Conservation (phyloP, 768 basidiomycete species). For the Lactarius indigo region DNA sequence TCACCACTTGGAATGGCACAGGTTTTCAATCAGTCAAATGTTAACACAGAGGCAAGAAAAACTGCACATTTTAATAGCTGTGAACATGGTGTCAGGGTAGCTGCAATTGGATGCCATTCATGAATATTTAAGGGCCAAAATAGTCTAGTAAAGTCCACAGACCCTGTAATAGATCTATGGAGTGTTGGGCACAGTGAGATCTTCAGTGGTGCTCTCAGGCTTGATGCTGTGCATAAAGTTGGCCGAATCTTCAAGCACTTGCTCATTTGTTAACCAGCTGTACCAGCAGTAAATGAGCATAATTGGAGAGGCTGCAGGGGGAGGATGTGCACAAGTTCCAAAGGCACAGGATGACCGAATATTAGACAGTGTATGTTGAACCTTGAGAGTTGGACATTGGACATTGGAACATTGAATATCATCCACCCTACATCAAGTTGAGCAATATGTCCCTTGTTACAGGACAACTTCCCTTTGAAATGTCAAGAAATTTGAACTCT, state of each 20-base stretch:
- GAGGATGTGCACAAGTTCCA: no score
- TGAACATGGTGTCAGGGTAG: slow-evolving; percentile 85
- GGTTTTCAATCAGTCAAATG: not conserved
- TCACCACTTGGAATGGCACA: slow-evolving; percentile 53
- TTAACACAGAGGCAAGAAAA: slow-evolving; percentile 25
- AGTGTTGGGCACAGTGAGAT: slow-evolving; percentile 67
- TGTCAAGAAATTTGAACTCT: no score
- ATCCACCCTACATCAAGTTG: no score
- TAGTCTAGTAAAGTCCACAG: slow-evolving; percentile 27
- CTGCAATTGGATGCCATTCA: slow-evolving; percentile 33
- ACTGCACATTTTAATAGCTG: slow-evolving; percentile 88
- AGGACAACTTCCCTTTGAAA: no score
- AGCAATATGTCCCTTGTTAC: no score
- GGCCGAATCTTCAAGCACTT: slow-evolving; percentile 87
- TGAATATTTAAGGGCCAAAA: not conserved
- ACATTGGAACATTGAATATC: no score
- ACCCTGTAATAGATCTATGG: slow-evolving; percentile 97
- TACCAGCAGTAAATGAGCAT: no score
- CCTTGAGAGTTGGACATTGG: no score
- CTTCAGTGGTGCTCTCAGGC: slow-evolving; percentile 65
- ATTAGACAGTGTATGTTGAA: no score
- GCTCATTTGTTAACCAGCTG: slow-evolving; percentile 87
- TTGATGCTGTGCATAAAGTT: slow-evolving; percentile 83
- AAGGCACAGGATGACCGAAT: no score
- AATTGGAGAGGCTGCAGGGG: no score